phyloP scores from a whole-genome alignment of 805 yeast species.

The Yamadazyma philogaea region DNA sequence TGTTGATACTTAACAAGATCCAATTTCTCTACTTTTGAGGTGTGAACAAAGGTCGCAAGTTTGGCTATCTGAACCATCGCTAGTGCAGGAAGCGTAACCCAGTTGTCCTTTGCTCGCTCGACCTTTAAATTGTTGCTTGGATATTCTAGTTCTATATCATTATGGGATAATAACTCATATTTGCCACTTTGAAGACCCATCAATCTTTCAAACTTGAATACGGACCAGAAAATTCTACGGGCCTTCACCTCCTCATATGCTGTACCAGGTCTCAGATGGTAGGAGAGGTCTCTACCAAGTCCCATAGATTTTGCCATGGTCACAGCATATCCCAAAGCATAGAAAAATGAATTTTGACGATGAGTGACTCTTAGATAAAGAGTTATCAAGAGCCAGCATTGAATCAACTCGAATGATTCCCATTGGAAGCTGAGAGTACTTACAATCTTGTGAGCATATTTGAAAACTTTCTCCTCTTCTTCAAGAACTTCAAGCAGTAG shows the following conservation, averaged over 20 bases:
- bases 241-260: conserved; percentile 46
- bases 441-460: conserved; percentile 31
- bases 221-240: conserved; percentile 52
- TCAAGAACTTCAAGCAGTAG: conserved; percentile 26
- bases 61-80: conserved; percentile 45
- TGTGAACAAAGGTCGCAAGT: conserved; percentile 35
- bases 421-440: conserved; percentile 37
- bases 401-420: conserved; percentile 43
- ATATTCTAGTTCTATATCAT: conserved; percentile 33
- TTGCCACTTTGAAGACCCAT: conserved; percentile 54
- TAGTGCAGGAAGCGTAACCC: conserved; percentile 47
- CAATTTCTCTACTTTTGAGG: conserved; percentile 24
- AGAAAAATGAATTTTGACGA: conserved; percentile 34
- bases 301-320: conserved; percentile 40
- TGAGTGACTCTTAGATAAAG: conserved; percentile 37
- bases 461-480: conserved; percentile 34
- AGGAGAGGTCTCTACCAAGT: conserved; percentile 23
- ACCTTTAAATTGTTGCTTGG: conserved; percentile 28
- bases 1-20: conserved; percentile 27
- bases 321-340: conserved; percentile 34
- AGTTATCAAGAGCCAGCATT: conserved; percentile 37
- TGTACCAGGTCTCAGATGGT: too few species aligned
- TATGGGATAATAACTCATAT: conserved; percentile 32
- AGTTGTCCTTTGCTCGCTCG: conserved; percentile 39
- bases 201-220: conserved; percentile 52